Conservation (phyloP, 352 stramenopile genomes). For the Phytophthora podocarpi region DNA sequence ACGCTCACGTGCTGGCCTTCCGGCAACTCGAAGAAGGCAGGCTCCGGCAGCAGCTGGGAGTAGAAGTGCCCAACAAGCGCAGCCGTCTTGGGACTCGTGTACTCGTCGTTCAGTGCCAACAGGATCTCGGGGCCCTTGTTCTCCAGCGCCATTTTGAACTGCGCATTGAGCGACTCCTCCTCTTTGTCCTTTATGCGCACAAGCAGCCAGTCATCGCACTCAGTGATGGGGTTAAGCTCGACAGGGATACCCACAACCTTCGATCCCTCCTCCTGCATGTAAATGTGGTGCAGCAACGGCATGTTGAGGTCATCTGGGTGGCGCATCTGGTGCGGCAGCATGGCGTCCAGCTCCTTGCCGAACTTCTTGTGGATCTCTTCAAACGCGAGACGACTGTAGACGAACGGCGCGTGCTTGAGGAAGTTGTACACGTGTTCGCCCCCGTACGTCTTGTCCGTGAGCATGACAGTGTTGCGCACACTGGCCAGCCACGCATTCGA, state of each 20-base stretch:
- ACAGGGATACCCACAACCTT: slow-evolving; percentile 59
- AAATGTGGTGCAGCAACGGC: slow-evolving; percentile 83
- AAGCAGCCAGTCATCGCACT: slow-evolving; percentile 85
- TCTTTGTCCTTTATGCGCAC: slow-evolving; percentile 67
- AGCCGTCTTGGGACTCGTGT: slow-evolving; percentile 53
- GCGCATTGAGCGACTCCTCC: slow-evolving; percentile 34
- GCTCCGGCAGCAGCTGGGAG: slow-evolving; percentile 55
- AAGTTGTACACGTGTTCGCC: slow-evolving; percentile 89
- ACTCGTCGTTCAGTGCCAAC: slow-evolving; percentile 86
- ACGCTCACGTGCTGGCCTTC: slow-evolving; percentile 46
- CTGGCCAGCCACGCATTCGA: slow-evolving; percentile 76
- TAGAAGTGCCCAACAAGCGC: slow-evolving; percentile 67
- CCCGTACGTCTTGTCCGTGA: slow-evolving; percentile 76
- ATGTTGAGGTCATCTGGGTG: slow-evolving; percentile 81
- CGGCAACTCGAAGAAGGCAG: slow-evolving; percentile 64
- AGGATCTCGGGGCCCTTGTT: slow-evolving; percentile 63
- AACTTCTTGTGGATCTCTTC: slow-evolving; percentile 83
- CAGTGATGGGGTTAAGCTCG: slow-evolving; percentile 68
- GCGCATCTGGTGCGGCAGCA: slow-evolving; percentile 64
- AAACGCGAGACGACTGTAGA: slow-evolving; percentile 77
- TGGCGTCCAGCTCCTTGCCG: slow-evolving; percentile 52
- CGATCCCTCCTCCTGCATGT: slow-evolving; percentile 84
- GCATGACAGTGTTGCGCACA: slow-evolving; percentile 76
- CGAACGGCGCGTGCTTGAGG: slow-evolving; percentile 85
- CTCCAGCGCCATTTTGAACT: slow-evolving; percentile 49